Conservation (phyloP, 306 rosid species). For the Acacia crassicarpa region DNA sequence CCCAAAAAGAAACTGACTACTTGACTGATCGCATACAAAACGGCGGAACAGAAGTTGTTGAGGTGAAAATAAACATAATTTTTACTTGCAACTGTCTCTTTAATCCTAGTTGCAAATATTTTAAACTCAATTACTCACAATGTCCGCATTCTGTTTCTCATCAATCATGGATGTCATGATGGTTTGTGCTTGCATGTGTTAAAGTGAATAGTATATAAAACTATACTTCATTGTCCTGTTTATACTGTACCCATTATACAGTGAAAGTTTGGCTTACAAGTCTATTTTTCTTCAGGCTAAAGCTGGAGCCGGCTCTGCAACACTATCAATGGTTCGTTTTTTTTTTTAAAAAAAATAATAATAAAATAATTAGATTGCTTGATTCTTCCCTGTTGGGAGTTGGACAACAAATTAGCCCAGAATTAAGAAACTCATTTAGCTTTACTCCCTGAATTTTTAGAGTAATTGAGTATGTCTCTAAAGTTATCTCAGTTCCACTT, state of each 20-base stretch:
- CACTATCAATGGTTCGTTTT: conserved; percentile 50
- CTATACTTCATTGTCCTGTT: background rate
- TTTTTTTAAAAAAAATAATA: background rate
- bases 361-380: background rate
- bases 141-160: conserved; percentile 25
- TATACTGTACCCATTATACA: background rate
- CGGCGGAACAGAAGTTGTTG: conserved; percentile 98
- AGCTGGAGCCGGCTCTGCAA: conserved; percentile 77
- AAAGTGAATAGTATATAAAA: background rate
- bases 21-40: conserved; percentile 92
- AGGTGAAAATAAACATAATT: conserved; percentile 50
- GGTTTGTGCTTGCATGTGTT: conserved; percentile 8
- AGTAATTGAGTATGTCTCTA: background rate
- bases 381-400: background rate
- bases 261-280: conserved; percentile 20
- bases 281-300: conserved; percentile 63
- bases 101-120: background rate
- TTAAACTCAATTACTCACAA: conserved; percentile 1
- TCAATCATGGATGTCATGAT: conserved; percentile 22
- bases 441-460: background rate
- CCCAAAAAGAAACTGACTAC: conserved; percentile 63
- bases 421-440: background rate
- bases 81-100: background rate
- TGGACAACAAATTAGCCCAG: background rate
- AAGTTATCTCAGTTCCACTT: background rate